Base-by-base conservation (phyloP, 805 yeast species). In the Candida cerambycidarum region DNA sequence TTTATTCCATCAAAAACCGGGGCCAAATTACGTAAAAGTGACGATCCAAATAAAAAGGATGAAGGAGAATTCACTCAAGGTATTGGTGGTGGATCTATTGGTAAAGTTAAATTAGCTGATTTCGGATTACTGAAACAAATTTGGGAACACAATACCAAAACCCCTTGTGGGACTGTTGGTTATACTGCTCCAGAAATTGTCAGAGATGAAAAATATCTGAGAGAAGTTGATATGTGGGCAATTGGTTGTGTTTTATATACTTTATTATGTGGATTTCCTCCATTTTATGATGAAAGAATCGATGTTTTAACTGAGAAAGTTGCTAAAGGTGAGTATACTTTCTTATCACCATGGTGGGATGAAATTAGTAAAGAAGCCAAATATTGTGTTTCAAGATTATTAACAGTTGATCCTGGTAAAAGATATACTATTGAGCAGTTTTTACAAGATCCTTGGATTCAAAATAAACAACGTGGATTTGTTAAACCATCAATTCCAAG, bases 121-220 rank as follows among this genome's bases (percentile, higher is more conserved):
- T 93, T 93, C 65, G 99, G 99, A 0, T 69, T 93, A 14, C 88
- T 96, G 3, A 93, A 93, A 63, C 87, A 89, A 58, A 81, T 92
- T 24, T 85, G 89, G 82, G 87, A 85, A 56, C 78, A 83, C 38
- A 86, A 86, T 54, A 87, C 97, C 16, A 88, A 89, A 75, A 93
- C 99, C 0, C 99, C 99, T 0, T 93, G 99, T 67, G 99, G 99
- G 39, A 93, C 99, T 1, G 97, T 93, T 13, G 98, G 98, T 3
- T 93, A 93, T 58, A 92, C 98, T 2, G 99, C 99, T 0, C 99
- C 99, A 0, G 99, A 93, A 63, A 92, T 93, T 53, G 98, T 93
- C 31, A 82, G 85, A 51, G 98, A 93, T 62, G 95, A 90, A 67
- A 76, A 82, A 36, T 93, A 93, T 59, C 86, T 96, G 1, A 89